Evolutionary conservation across 2,329 filamentous ascomycete species (phyloP).

Genomic region (Fusarium tupiense): DNA sequence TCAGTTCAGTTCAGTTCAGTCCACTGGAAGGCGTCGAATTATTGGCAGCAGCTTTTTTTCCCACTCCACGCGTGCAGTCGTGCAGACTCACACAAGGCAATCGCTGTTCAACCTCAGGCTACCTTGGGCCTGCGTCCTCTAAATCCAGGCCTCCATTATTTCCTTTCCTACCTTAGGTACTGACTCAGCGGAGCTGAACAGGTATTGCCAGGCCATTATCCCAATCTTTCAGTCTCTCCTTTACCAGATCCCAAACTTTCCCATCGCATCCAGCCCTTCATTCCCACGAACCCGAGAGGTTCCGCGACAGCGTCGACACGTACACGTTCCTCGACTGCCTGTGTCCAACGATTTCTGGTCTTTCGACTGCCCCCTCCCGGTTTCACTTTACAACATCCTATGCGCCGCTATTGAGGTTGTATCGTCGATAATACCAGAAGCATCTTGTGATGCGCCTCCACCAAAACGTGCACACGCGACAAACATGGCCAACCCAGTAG

Average conservation of each 20-base stretch:
- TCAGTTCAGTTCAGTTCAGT: not conserved
- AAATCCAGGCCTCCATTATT: constrained; percentile 10
- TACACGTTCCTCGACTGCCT: constrained; percentile 21
- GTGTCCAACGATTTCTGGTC: not conserved
- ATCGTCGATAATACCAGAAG: not conserved
- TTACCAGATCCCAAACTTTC: not conserved
- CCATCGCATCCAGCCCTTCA: not conserved
- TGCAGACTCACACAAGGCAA: constrained; percentile 18
- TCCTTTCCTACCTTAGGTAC: not conserved
- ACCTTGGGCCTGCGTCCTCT: not conserved
- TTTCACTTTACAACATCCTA: not conserved
- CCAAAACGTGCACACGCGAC: constrained; percentile 28
- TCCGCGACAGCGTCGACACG: constrained; percentile 33
- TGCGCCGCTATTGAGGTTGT: constrained; percentile 25
- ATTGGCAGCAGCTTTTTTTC: constrained; percentile 30
- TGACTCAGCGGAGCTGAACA: not conserved
- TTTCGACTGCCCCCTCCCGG: not conserved
- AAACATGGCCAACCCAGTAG: constrained; percentile 67
- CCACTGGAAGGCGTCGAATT: constrained; percentile 20
- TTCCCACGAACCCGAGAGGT: constrained; percentile 10
- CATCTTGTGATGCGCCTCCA: constrained; percentile 40
- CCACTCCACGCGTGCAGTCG: constrained; percentile 25
- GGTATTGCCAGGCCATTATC: not conserved
- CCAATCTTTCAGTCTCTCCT: not conserved
- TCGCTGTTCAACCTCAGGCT: constrained; percentile 32